phyloP scores from a whole-genome alignment of 305 asterid species.

The Solanum hybrid region DNA sequence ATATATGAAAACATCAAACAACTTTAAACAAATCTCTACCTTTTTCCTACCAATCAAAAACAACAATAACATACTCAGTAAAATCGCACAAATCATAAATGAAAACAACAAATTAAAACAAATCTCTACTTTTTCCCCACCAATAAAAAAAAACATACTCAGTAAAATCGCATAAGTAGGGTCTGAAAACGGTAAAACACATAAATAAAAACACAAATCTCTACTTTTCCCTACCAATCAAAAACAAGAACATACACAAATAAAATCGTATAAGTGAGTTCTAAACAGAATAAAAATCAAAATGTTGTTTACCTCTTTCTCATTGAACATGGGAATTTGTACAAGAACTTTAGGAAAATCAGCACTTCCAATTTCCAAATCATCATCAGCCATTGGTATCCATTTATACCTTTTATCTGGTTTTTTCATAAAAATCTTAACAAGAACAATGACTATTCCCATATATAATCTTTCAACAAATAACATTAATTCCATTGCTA shows the following conservation, averaged over 20 bases:
- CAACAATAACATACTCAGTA: not conserved
- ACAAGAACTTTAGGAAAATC: constrained; percentile 71
- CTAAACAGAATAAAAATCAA: not conserved
- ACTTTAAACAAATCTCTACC: not conserved
- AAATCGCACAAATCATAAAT: no score
- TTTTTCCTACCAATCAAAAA: not conserved
- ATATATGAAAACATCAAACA: not conserved
- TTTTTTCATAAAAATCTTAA: constrained; percentile 52
- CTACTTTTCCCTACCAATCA: not conserved
- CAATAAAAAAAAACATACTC: not conserved
- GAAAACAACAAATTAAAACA: not conserved
- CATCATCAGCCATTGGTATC: constrained; percentile 76
- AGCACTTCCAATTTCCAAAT: constrained; percentile 49
- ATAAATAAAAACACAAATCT: not conserved
- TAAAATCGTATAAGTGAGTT: not conserved
- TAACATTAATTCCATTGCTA: constrained; percentile 33
- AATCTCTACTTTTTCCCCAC: not conserved
- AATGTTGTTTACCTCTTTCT: constrained; percentile 43
- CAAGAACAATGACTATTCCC: constrained; percentile 33
- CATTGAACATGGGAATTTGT: constrained; percentile 94
- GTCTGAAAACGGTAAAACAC: no score
- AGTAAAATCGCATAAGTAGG: no score
- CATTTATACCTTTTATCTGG: constrained; percentile 72
- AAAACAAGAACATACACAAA: not conserved
- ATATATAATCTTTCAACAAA: constrained; percentile 43